Percentiles rank a stretch among this genome's conserved stretches.
Conservation (phyloP, 192 early-diverging fungal genomes). For the Mortierella hygrophila region DNA sequence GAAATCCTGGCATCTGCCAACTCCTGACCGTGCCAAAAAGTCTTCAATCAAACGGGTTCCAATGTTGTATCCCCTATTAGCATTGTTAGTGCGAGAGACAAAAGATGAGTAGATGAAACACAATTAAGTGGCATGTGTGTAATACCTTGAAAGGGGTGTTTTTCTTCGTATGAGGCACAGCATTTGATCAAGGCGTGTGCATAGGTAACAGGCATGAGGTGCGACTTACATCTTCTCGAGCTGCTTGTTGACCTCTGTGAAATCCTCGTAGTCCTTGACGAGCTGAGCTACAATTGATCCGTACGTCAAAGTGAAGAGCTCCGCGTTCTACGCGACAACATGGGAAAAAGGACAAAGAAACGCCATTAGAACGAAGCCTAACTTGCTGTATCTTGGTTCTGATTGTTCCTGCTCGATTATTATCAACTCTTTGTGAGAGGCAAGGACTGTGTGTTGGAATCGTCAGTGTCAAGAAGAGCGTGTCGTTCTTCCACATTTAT, state of each 20-base stretch:
- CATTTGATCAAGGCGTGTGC: background rate
- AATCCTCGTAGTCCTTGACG: conserved; percentile 95
- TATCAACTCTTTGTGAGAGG: background rate
- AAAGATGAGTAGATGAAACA: background rate
- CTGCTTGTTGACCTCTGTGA: conserved; percentile 92
- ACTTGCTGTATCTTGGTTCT: background rate
- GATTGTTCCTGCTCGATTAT: background rate
- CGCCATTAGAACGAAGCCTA: background rate
- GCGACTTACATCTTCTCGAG: conserved; percentile 94
- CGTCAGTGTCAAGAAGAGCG: background rate
- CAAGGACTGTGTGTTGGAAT: background rate
- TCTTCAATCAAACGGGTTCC: conserved; percentile 96
- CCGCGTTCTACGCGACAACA: conserved; percentile 72
- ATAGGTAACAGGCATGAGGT: no score
- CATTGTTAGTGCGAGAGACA: background rate
- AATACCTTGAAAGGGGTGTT: no score
- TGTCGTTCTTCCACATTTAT: no score
- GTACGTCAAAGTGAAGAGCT: conserved; percentile 98
- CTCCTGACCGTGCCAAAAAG: conserved; percentile 85
- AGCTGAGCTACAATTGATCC: conserved; percentile 96
- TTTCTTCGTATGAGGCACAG: no score
- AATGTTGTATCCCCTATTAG: conserved; percentile 95
- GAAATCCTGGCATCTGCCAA: conserved; percentile 90
- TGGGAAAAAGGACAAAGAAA: background rate
- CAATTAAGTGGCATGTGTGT: background rate